Evolutionary conservation across 208 protist species (phyloP).

Genomic region (Leishmania guyanensis): DNA sequence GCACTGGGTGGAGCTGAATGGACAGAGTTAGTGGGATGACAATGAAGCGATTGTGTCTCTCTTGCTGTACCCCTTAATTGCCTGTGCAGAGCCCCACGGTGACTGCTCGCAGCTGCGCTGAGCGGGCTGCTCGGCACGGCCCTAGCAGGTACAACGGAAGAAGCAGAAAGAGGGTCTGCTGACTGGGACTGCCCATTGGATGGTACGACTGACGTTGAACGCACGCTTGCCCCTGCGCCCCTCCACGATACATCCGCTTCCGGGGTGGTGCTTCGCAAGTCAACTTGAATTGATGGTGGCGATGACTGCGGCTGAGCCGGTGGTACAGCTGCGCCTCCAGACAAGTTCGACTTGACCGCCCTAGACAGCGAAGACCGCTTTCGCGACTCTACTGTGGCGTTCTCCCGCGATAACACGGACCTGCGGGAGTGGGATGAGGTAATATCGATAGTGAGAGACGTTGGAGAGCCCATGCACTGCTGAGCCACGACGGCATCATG

Average conservation of each 20-base stretch:
- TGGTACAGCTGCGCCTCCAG: neutral
- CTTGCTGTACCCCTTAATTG: neutral
- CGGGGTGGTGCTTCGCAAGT: neutral
- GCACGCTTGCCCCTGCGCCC: neutral
- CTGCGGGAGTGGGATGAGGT: neutral
- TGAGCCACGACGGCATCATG: conserved; percentile 7
- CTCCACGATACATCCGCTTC: neutral
- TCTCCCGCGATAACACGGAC: neutral
- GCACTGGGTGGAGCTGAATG: neutral
- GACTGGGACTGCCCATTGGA: neutral
- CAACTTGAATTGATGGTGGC: neutral
- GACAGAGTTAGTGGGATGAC: neutral
- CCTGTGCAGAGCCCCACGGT: neutral
- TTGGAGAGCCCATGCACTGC: conserved; percentile 11
- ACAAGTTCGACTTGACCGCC: neutral
- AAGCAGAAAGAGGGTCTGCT: neutral
- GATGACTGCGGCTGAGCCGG: neutral
- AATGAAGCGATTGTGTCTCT: neutral
- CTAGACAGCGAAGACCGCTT: neutral
- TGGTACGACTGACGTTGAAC: neutral
- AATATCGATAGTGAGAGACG: conserved; percentile 15
- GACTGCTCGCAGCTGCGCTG: neutral
- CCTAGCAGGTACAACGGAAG: neutral
- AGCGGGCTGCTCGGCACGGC: neutral
- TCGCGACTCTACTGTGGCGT: neutral